Conservation (phyloP, 1,284 basidiomycete species). For the Ustilago curta region DNA sequence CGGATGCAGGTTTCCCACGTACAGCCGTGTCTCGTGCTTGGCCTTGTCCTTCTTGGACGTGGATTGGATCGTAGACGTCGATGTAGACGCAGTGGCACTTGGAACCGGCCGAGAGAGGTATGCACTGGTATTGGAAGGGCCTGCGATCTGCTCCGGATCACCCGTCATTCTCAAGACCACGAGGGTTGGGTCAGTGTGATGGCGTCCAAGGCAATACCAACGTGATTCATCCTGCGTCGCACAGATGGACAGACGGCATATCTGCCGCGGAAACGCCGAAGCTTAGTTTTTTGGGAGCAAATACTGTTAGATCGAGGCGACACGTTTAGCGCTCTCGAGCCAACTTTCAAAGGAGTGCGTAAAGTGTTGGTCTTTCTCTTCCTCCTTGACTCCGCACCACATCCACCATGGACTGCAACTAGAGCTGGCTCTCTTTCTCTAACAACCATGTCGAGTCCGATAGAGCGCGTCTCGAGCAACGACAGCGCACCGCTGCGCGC, state of each 20-base stretch:
- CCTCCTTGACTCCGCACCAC: background rate
- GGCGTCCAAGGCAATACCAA: background rate
- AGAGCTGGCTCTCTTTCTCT: background rate
- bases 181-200: background rate
- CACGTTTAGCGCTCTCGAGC: constrained; percentile 26
- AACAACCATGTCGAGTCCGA: constrained; percentile 30
- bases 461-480: constrained; percentile 26
- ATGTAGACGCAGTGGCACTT: background rate
- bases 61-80: background rate
- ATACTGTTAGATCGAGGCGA: constrained; percentile 1
- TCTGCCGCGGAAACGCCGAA: constrained; percentile 20
- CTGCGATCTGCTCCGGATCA: background rate
- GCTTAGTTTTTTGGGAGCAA: too few relatives aligned
- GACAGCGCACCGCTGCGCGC: constrained; percentile 26
- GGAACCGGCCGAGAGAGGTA: constrained; percentile 33
- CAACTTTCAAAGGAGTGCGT: constrained; percentile 18
- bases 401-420: constrained; percentile 11
- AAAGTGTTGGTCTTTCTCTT: background rate
- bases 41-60: background rate
- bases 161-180: constrained; percentile 8
- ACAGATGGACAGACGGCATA: background rate
- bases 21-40: constrained; percentile 75
- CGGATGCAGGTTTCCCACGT: constrained; percentile 88
- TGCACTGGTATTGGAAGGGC: background rate
- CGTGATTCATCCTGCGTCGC: background rate